phyloP scores from a whole-genome alignment of 257 asterid species.

The Gentiana straminea region DNA sequence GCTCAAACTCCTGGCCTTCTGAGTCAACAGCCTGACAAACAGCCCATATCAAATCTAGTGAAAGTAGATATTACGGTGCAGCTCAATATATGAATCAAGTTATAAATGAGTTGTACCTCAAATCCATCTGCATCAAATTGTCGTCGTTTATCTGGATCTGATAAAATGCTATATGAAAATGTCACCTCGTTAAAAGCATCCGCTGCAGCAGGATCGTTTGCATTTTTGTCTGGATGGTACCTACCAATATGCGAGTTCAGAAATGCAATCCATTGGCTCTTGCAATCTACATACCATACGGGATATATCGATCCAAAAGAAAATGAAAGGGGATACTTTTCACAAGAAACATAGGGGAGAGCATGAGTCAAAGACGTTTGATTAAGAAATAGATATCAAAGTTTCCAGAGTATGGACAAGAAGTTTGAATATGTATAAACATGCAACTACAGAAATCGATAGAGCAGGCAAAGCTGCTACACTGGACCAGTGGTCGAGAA shows the following conservation, averaged over 20 bases:
- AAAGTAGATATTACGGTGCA: background rate
- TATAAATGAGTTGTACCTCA: slow-evolving; percentile 38
- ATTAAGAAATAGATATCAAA: too few species aligned
- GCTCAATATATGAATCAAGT: background rate
- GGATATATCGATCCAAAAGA: too few species aligned
- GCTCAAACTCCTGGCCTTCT: slow-evolving; percentile 86
- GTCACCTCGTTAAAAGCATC: slow-evolving; percentile 93
- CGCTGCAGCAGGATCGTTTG: slow-evolving; percentile 75
- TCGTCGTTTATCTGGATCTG: slow-evolving; percentile 84
- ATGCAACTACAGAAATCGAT: background rate
- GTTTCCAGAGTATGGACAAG: too few species aligned
- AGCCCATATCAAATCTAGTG: background rate
- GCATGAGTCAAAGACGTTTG: too few species aligned
- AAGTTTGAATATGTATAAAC: too few species aligned
- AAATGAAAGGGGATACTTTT: too few species aligned
- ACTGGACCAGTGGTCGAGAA: too few species aligned
- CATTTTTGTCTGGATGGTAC: slow-evolving; percentile 99
- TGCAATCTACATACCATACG: background rate
- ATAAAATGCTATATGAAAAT: slow-evolving; percentile 82
- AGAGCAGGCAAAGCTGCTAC: too few species aligned
- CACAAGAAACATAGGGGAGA: too few species aligned
- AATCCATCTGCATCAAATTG: slow-evolving; percentile 87
- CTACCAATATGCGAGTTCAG: slow-evolving; percentile 25
- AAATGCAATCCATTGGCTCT: slow-evolving; percentile 7
- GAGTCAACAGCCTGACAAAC: slow-evolving; percentile 82